phyloP scores from a whole-genome alignment of 1,139 yeast genomes.

The Candida neerlandica region DNA sequence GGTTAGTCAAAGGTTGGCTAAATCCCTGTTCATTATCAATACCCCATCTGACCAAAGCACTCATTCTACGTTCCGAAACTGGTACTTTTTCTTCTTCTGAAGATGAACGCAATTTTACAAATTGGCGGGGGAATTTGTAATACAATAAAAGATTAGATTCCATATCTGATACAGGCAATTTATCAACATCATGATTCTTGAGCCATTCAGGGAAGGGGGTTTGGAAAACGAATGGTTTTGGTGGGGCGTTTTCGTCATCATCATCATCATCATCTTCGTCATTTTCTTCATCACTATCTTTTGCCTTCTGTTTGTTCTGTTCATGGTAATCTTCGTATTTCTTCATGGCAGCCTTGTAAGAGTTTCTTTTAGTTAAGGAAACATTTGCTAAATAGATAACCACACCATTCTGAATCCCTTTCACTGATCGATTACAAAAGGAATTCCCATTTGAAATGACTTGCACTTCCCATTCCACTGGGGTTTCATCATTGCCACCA shows the following conservation, averaged over 20 bases:
- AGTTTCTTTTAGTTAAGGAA: conserved; percentile 48
- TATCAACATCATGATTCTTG: conserved; percentile 20
- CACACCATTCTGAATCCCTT: conserved; percentile 54
- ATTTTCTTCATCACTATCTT: conserved; percentile 24
- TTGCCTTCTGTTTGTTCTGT: conserved; percentile 17
- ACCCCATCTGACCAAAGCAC: conserved; percentile 48
- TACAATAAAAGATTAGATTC: conserved; percentile 24
- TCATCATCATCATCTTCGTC: conserved; percentile 32
- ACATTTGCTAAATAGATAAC: conserved; percentile 56
- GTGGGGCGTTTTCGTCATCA: conserved; percentile 24
- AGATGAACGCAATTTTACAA: conserved; percentile 28
- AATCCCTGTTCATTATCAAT: conserved; percentile 26
- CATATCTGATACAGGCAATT: conserved; percentile 20
- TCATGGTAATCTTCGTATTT: conserved; percentile 29
- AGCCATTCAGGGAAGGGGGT: conserved; percentile 39
- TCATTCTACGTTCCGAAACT: conserved; percentile 39
- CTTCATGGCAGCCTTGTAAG: conserved; percentile 23
- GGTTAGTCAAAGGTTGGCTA: conserved; percentile 18
- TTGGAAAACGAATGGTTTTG: conserved; percentile 42
- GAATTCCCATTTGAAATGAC: conserved; percentile 55
- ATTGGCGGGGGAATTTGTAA: conserved; percentile 46
- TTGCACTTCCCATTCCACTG: conserved; percentile 38
- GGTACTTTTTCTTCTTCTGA: conserved; percentile 27
- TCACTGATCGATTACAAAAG: conserved; percentile 60
- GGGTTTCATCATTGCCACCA: conserved; percentile 23